Base-by-base conservation (phyloP, 2,329 filamentous ascomycete genomes). In the Clarireedia monteithiana region DNA sequence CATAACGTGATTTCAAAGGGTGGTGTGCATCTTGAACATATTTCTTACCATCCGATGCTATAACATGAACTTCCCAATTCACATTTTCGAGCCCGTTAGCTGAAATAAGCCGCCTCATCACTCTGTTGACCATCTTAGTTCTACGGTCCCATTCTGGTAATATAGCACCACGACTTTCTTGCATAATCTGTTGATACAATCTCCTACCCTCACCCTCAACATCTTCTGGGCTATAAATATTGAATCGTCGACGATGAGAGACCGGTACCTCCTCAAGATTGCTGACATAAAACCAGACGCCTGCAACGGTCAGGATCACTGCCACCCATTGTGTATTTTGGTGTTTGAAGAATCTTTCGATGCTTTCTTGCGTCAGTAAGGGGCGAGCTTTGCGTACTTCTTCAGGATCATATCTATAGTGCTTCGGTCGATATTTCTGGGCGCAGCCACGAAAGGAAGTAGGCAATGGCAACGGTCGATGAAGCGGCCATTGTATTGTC, bases 211-310 rank as follows among this genome's bases (percentile, higher is more conserved):
- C 71, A 53, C 72, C 67, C 49, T 78, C 75, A 53, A 89, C 83
- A 5, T 75, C 69, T 23, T 75, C 74, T 6, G 82, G 74, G 38
- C 74, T 74, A 59, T 84, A 79, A 67, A 83, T 81, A 69, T 91
- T 91, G 78, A 92, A 92, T 38, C 88, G 79, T 64, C 76, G 76
- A 7, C 89, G 80, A 0, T 86, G 85, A 5, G 83, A 86, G 6
- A 90, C 79, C 2, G 88, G 87, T 14, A 91, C 87, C 34, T 79
- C 80, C 69, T 92, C 85, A 44, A 88, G 73, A 67, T 91, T 86
- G 66, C 73, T 76, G 55, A 83, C 74, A 73, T 90, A 91, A 67
- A 90, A 83, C 3, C 67, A 49, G 15, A 57, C 23, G 5, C 71
- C 74, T n/a, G 70, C 64, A 15, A 74, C 68, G 27, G 74, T 73